Evolutionary conservation across 371 early-diverging fungal species (phyloP).

Genomic region (Syncephalis plumigaleata): DNA sequence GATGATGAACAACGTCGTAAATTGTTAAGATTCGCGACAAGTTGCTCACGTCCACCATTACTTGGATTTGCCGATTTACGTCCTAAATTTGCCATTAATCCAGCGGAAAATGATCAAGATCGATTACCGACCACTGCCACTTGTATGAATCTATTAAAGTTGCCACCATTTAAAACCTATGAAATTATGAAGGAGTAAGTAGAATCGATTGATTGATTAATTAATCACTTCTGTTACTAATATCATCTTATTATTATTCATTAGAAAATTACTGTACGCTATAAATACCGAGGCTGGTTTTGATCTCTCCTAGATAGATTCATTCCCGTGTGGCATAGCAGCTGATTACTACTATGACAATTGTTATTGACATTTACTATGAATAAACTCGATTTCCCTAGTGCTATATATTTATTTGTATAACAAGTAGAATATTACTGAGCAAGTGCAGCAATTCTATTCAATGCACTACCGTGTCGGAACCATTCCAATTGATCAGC

Average conservation of each 20-base stretch:
- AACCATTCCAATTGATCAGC: slow-evolving; percentile 89
- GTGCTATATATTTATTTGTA: background rate
- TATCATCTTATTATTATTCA: background rate
- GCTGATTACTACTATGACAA: too few species aligned
- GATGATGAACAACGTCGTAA: slow-evolving; percentile 39
- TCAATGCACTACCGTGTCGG: slow-evolving; percentile 80
- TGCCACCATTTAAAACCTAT: slow-evolving; percentile 57
- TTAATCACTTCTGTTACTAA: background rate
- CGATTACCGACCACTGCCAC: slow-evolving; percentile 75
- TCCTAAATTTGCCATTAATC: slow-evolving; percentile 56
- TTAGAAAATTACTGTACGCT: slow-evolving; percentile 67
- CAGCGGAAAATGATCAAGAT: slow-evolving; percentile 34
- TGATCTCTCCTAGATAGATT: slow-evolving; percentile 42
- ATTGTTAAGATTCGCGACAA: slow-evolving; percentile 81
- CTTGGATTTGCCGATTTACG: slow-evolving; percentile 75
- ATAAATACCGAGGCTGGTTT: slow-evolving; percentile 84
- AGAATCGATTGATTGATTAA: background rate
- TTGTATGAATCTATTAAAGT: slow-evolving; percentile 85
- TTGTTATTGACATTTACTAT: too few species aligned
- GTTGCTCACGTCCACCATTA: slow-evolving; percentile 80
- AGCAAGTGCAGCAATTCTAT: slow-evolving; percentile 13
- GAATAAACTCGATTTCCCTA: too few species aligned
- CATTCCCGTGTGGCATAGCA: too few species aligned
- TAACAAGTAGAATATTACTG: background rate
- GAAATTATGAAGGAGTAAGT: slow-evolving; percentile 31